Base-by-base conservation (phyloP, 805 yeast genomes). In the Spathaspora girioi region DNA sequence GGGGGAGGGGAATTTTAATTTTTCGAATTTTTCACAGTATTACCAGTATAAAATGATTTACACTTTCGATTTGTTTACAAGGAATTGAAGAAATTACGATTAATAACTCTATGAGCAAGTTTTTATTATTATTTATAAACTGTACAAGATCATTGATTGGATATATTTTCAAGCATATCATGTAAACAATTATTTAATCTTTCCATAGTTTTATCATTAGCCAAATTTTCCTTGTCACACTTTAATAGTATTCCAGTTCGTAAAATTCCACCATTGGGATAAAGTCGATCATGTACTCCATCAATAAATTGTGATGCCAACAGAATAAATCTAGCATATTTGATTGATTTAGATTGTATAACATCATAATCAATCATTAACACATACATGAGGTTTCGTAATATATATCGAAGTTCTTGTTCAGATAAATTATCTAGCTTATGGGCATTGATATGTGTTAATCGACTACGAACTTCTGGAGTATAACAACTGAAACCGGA, bases 341-440 rank as follows among this genome's bases (percentile, higher is more conserved):
- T 63, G 27, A 59, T 59, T 4, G 67, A 51, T 42, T 64, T 63
- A 4, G 47, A 43, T 12, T 71, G 70, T 7, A 70, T 56, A 43
- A 62, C 58, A 20, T 56, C 50, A 45, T 61, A 64, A 50, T 66
- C 66, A 27, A 71, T 62, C 38, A 69, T 60, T 38, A 74, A 56
- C 38, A 68, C 62, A 14, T 70, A 62, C 69, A 73, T 63, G 11
- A 71, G 48, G 51, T 65, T 64, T 47, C 73, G 73, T 52, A 72
- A 56, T 29, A 66, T 42, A 51, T 67, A 69, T 23, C 63, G 54
- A 59, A 68, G 56, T 54, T 70, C 70, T 9, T 55, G 53, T 47
- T 56, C 61, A 20, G 64, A 51, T 47, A 71, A 54, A 1, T 48
- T 38, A 53, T 73, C 77, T n/a, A 45, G n/a, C 15, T 45, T 45